Conservation (phyloP, 768 basidiomycete species). For the Tulasnella sp. region DNA sequence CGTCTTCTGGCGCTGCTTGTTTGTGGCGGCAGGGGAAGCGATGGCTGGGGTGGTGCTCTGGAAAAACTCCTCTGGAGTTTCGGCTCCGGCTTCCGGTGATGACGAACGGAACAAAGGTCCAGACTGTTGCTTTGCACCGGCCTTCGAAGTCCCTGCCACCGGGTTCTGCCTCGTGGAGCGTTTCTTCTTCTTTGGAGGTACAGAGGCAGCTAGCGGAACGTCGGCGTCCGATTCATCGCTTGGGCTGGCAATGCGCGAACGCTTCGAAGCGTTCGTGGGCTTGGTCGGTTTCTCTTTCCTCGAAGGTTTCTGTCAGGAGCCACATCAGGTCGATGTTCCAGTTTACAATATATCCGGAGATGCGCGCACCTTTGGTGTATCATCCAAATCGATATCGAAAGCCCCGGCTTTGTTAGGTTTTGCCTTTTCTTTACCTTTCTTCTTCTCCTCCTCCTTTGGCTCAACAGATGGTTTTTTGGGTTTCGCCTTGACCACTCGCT, state of each 20-base stretch:
- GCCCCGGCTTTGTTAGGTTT: neutral
- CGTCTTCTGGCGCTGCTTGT: neutral
- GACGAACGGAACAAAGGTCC: neutral
- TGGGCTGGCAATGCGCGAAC: neutral
- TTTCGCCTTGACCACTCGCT: neutral
- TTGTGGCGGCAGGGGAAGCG: neutral
- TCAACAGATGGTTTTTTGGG: neutral
- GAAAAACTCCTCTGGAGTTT: neutral
- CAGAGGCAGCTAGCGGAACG: neutral
- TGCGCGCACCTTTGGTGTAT: neutral
- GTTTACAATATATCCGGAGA: neutral
- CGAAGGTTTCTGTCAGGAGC: neutral
- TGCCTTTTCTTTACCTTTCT: neutral
- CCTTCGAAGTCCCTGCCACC: neutral
- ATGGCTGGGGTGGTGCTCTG: neutral
- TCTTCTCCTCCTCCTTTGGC: conserved; percentile 1
- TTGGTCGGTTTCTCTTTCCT: neutral
- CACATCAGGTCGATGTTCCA: neutral
- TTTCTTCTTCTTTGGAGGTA: neutral
- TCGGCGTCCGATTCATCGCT: neutral
- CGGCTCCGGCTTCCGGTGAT: neutral
- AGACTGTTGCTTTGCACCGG: neutral
- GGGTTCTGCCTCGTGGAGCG: neutral
- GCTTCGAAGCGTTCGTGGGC: neutral
- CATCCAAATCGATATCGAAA: neutral